Percentiles rank a stretch among this genome's conserved stretches.
Evolutionary conservation across 1,284 basidiomycete genomes (phyloP).

Genomic region (Salmacisia buchloeana): DNA sequence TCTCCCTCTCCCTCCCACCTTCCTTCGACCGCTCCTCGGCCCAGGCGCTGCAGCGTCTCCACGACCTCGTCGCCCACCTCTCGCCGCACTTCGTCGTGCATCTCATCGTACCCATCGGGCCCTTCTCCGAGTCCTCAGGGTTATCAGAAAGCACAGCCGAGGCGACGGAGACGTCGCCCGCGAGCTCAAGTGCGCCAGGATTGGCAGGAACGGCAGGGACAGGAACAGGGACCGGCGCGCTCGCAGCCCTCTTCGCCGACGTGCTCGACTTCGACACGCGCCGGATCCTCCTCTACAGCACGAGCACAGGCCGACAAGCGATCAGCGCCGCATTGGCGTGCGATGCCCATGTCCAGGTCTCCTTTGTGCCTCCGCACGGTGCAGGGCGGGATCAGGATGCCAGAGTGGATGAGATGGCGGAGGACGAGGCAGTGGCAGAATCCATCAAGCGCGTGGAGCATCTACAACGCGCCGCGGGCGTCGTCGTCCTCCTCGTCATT

Average conservation of each 20-base stretch:
- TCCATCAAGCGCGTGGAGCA: slow-evolving; percentile 9
- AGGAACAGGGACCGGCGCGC: background rate
- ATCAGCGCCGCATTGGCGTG: slow-evolving; percentile 12
- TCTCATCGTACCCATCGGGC: slow-evolving; percentile 9
- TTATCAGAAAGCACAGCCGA: no score
- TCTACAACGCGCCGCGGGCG: slow-evolving; percentile 9
- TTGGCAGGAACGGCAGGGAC: no score
- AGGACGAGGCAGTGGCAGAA: background rate
- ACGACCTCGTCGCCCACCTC: slow-evolving; percentile 3
- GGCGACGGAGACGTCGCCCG: background rate
- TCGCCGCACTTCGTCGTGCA: slow-evolving; percentile 10
- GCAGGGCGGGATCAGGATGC: background rate
- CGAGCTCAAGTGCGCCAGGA: background rate
- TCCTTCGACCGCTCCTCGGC: slow-evolving; percentile 8
- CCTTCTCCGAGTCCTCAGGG: background rate
- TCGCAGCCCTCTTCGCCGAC: slow-evolving; percentile 6
- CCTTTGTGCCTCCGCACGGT: no score
- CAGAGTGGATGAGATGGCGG: background rate
- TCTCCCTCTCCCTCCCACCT: slow-evolving; percentile 17
- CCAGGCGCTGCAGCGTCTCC: background rate
- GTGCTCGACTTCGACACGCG: slow-evolving; percentile 14
- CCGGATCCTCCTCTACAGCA: slow-evolving; percentile 15
- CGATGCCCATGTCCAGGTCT: slow-evolving; percentile 17
- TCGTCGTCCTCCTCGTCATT: slow-evolving; percentile 3
- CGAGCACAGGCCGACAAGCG: slow-evolving; percentile 11